phyloP scores from a whole-genome alignment of 2,329 filamentous ascomycete species.

The Aphanocladium album region DNA sequence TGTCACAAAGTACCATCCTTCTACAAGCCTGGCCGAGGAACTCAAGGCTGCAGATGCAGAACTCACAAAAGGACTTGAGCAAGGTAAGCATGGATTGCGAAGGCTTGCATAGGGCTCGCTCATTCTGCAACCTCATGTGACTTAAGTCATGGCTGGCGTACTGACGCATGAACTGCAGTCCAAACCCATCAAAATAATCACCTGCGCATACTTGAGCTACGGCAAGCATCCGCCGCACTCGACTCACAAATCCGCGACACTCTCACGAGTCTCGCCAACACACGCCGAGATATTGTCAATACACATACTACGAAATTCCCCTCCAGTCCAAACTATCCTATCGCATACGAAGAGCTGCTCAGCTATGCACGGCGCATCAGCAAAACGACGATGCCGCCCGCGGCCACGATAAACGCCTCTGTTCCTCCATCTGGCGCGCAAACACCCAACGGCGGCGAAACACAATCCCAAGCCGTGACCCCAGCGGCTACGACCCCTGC shows the following conservation, averaged over 20 bases:
- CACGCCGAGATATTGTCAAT: conserved; percentile 66
- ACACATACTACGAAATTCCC: conserved; percentile 55
- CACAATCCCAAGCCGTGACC: conserved; percentile 22
- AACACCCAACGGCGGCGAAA: conserved; percentile 27
- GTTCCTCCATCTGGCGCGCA: conserved; percentile 26
- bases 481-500: conserved; percentile 23
- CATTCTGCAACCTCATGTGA: not conserved
- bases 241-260: conserved; percentile 70
- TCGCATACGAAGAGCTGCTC: conserved; percentile 70
- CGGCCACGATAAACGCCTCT: conserved; percentile 40
- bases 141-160: not conserved
- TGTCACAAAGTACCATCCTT: conserved; percentile 77
- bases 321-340: conserved; percentile 44
- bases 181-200: conserved; percentile 72
- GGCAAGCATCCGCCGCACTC: conserved; percentile 57
- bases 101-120: too few species aligned
- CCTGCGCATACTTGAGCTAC: conserved; percentile 63
- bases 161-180: conserved; percentile 39
- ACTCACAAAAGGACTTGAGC: conserved; percentile 59
- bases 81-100: conserved; percentile 41
- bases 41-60: conserved; percentile 66
- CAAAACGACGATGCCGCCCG: conserved; percentile 70
- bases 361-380: conserved; percentile 74
- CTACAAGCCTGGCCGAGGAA: conserved; percentile 59
- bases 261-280: conserved; percentile 62